Conservation (phyloP, 768 basidiomycete genomes). For the Daedalea quercina region DNA sequence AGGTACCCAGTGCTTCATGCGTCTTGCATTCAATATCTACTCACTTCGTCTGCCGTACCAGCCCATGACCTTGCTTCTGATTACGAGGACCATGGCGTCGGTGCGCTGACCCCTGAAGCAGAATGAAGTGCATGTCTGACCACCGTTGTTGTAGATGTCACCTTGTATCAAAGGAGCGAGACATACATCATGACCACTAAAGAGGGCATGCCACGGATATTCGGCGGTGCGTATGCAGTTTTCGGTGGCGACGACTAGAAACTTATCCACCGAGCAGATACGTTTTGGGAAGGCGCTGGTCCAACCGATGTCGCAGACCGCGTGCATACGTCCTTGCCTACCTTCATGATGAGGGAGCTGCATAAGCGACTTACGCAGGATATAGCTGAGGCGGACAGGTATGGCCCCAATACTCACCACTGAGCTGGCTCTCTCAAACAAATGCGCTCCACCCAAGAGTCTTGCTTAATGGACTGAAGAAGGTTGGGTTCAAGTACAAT, state of each 20-base stretch:
- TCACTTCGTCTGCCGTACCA: neutral
- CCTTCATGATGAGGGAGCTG: constrained; percentile 22
- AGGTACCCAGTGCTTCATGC: constrained; percentile 26
- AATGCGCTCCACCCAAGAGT: constrained; percentile 17
- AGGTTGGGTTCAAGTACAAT: constrained; percentile 48
- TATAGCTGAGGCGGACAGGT: constrained; percentile 27
- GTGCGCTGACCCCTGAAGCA: constrained; percentile 17
- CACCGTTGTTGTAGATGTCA: constrained; percentile 36
- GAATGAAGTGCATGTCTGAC: neutral
- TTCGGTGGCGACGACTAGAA: neutral
- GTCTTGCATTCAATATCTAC: neutral
- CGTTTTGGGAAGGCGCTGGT: constrained; percentile 39
- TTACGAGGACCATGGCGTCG: constrained; percentile 37
- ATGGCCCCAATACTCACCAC: neutral
- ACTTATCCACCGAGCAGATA: constrained; percentile 2
- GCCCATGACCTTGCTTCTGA: constrained; percentile 48
- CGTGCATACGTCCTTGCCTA: constrained; percentile 42
- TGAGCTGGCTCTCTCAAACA: neutral
- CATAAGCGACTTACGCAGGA: constrained; percentile 22
- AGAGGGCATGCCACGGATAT: constrained; percentile 27
- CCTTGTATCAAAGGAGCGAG: constrained; percentile 49
- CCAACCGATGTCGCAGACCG: constrained; percentile 49
- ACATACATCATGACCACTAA: constrained; percentile 40
- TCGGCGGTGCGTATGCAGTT: constrained; percentile 18
- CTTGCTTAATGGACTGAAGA: constrained; percentile 47